Evolutionary conservation across 2,329 filamentous ascomycete species (phyloP), one percentile per base, ranked within the genome.

Genomic region (Paecilomyces formosus): DNA sequence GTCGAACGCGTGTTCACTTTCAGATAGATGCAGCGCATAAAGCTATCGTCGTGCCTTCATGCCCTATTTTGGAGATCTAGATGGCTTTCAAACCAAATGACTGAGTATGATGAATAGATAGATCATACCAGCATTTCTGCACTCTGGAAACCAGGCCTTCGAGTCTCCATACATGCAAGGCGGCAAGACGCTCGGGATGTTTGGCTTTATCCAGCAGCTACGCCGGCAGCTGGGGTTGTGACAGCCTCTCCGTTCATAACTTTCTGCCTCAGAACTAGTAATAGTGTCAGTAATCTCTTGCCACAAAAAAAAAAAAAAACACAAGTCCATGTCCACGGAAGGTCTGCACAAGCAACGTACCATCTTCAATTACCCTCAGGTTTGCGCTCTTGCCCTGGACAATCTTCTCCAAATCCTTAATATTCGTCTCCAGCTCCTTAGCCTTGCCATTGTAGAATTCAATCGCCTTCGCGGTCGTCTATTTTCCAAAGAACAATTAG

Each of bases 351-450:
- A 33, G 6, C 60, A 62, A 72, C 76, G 74, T 78, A 88, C 90
- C 90, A 78, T 97, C 93, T 78, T 99, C 94, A 22, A 97, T 87
- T 39, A 94, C 81, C 58, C 89, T 85, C 62, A 96, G 77, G 71
- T 94, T 97, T 64, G 88, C 86, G 57, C 89, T 90, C 80, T 99
- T 99, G 35, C 80, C 79, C 66, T 85, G 81, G 54, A 90, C 81
- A 59, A 89, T 86, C 64, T 82, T 82, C 73, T 90, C 87, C 64
- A 90, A 69, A 60, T 88, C 86, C 65, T 82, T 84, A 66, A 90
- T 73, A 68, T 87, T 90, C 57, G 77, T 76, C 31, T 81, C 82
- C 59, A 90, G 65, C 63, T 87, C 84, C 66, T 87, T 85, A 5
- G 89, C 81, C 74, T 90, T 90, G 28, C 77, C 77, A 56, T 83